These are phyloP conservation scores for Crithidia acanthocephali DNA, from an alignment of 208 protist species.

Conservation along the genomic window DNA sequence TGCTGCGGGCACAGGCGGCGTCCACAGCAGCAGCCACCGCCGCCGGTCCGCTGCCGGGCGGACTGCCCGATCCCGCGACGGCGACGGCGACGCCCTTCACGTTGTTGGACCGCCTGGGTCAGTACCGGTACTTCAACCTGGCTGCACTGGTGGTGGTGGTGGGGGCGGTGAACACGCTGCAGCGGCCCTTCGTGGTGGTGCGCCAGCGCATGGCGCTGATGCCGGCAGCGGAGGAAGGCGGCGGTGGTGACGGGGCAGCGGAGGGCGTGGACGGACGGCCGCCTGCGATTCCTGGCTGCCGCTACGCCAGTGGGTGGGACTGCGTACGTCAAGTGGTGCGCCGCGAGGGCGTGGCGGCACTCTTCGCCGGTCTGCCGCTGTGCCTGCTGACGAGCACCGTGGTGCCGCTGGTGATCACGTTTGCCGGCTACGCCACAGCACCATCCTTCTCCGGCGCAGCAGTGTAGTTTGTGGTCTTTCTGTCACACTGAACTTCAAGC, in stretches of 20 bases:
- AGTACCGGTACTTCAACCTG: constrained; percentile 23
- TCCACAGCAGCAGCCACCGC: not conserved
- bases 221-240: not conserved
- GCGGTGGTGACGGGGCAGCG: not conserved
- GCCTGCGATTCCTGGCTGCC: constrained; percentile 18
- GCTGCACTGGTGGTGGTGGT: constrained; percentile 25
- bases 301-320: constrained; percentile 34
- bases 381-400: constrained; percentile 30
- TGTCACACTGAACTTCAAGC: too few relatives aligned
- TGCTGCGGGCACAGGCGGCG: not conserved
- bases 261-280: not conserved
- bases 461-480: constrained; percentile 6
- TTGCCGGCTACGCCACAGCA: constrained; percentile 23
- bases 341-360: constrained; percentile 19
- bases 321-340: constrained; percentile 26
- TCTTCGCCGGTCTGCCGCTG: constrained; percentile 33
- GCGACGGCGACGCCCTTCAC: not conserved
- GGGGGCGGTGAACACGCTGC: constrained; percentile 31
- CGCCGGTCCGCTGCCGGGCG: not conserved
- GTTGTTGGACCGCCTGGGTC: constrained; percentile 19
- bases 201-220: constrained; percentile 45
- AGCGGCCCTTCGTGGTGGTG: constrained; percentile 50
- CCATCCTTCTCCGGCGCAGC: constrained; percentile 27
- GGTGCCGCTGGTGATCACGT: constrained; percentile 29
- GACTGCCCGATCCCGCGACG: not conserved